Percentiles rank a stretch among this genome's conserved stretches.
phyloP scores from a whole-genome alignment of 805 yeast species.

The Vanderwaltozyma polyspora region DNA sequence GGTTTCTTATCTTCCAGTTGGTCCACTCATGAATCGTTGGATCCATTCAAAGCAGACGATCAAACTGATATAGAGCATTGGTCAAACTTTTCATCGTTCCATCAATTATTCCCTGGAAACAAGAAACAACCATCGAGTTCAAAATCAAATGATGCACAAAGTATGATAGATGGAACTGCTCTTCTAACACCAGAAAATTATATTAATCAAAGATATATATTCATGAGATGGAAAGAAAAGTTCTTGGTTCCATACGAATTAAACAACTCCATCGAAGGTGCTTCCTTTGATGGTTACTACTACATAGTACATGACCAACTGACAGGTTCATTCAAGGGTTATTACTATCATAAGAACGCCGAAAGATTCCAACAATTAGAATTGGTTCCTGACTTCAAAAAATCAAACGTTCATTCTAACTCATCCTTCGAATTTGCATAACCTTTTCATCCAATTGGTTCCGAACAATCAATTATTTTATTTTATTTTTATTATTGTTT shows the following conservation, averaged over 20 bases:
- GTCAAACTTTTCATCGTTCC: constrained; percentile 45
- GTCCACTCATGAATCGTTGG: constrained; percentile 15
- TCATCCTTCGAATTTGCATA: constrained; percentile 18
- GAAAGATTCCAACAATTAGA: constrained; percentile 70
- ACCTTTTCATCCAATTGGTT: background rate
- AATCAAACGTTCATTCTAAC: constrained; percentile 1
- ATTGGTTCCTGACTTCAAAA: constrained; percentile 26
- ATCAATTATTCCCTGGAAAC: constrained; percentile 15
- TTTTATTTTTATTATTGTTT: too few relatives aligned
- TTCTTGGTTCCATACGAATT: constrained; percentile 29
- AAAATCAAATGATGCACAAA: background rate
- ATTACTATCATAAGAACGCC: constrained; percentile 70
- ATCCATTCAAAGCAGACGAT: constrained; percentile 45
- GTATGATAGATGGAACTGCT: background rate
- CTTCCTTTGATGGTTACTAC: constrained; percentile 88
- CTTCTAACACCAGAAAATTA: constrained; percentile 12
- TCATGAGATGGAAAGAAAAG: constrained; percentile 96
- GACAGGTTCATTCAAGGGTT: constrained; percentile 67
- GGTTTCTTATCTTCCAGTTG: constrained; percentile 24
- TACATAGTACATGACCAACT: constrained; percentile 72
- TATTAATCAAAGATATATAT: constrained; percentile 40
- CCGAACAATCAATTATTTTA: background rate
- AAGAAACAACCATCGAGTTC: constrained; percentile 3
- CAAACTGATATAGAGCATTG: constrained; percentile 56
- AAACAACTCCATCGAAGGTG: constrained; percentile 37